A percentile compares a stretch with the other conserved stretches of the same genome.
Conservation (phyloP, 306 rosid genomes). For the Lathyrus aphaca region DNA sequence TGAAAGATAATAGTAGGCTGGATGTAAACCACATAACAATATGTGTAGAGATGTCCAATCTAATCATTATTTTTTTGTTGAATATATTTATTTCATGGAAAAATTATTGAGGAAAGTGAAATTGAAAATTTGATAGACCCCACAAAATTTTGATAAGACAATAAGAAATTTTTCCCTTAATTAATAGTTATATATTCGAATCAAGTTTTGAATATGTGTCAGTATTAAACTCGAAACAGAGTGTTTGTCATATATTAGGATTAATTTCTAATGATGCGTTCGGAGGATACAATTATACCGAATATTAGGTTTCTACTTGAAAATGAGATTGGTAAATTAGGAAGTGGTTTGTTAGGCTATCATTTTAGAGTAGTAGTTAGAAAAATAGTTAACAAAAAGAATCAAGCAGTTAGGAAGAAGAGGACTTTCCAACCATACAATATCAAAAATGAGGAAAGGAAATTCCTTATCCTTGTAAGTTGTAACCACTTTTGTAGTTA, state of each 20-base stretch:
- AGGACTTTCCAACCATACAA: constrained; percentile 90
- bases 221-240: too few relatives aligned
- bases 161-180: too few relatives aligned
- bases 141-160: too few relatives aligned
- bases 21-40: constrained; percentile 33
- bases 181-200: too few relatives aligned
- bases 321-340: constrained; percentile 25
- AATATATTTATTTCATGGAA: background rate
- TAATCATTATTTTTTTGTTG: constrained; percentile 28
- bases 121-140: background rate
- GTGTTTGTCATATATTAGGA: too few relatives aligned
- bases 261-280: too few relatives aligned
- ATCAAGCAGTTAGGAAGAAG: constrained; percentile 60
- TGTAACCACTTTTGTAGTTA: constrained; percentile 40
- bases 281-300: too few relatives aligned
- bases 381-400: constrained; percentile 46
- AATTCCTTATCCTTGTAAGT: constrained; percentile 38
- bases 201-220: too few relatives aligned
- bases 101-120: background rate
- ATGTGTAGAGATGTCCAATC: constrained; percentile 20
- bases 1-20: constrained; percentile 14
- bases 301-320: too few relatives aligned
- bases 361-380: constrained; percentile 50
- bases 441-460: constrained; percentile 57
- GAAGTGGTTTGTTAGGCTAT: constrained; percentile 50